Percentiles rank a stretch among this genome's conserved stretches.
phyloP scores from a whole-genome alignment of 345 rosid species.

The Lenwebbia sp. region DNA sequence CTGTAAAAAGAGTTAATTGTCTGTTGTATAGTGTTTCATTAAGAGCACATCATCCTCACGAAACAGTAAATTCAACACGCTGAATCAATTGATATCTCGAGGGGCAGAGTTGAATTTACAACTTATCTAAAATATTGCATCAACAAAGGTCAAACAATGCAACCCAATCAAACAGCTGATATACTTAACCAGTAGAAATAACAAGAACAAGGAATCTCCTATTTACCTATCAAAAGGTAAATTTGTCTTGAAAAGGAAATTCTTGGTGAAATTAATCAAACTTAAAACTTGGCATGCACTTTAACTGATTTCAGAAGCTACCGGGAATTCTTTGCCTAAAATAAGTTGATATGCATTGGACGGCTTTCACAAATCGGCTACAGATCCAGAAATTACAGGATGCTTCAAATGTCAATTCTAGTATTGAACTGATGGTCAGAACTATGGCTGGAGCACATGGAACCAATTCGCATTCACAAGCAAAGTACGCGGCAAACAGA shows the following conservation, averaged over 20 bases:
- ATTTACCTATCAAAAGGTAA: neutral
- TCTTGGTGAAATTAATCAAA: neutral
- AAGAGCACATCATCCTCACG: neutral
- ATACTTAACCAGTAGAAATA: neutral
- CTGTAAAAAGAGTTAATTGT: neutral
- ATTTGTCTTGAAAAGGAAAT: neutral
- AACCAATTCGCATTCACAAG: neutral
- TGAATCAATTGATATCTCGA: neutral
- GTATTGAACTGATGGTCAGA: neutral
- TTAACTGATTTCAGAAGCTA: neutral
- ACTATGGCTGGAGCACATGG: neutral
- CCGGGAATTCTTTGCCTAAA: neutral
- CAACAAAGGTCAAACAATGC: neutral
- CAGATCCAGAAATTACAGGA: neutral
- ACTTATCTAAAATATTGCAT: neutral
- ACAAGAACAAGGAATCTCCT: neutral
- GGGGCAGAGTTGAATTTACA: neutral
- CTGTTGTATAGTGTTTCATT: neutral
- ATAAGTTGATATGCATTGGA: neutral
- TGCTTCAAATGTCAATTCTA: neutral
- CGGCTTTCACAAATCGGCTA: neutral
- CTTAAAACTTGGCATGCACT: neutral
- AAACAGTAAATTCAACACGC: neutral
- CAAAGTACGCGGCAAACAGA: neutral
- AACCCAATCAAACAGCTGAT: neutral